Conservation (phyloP, 495 filamentous ascomycete species). For the Penicillium canariense region DNA sequence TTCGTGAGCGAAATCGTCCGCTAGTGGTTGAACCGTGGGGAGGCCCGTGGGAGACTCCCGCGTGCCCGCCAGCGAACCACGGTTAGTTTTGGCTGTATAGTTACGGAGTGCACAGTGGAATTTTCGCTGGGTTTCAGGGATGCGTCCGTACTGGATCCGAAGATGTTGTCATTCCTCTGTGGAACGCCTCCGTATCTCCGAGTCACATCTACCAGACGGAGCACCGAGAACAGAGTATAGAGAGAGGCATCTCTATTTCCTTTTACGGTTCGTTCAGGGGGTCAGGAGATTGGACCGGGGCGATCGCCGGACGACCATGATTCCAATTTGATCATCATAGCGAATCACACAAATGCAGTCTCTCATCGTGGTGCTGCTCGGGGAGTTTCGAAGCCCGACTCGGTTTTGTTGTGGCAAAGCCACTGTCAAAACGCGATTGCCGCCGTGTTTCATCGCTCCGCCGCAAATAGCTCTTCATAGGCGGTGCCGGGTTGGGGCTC, state of each 20-base stretch:
- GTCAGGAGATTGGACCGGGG: background rate
- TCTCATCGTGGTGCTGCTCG: background rate
- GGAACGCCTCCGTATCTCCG: no score
- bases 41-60: no score
- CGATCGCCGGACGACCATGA: constrained; percentile 5
- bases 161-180: no score
- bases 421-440: constrained; percentile 6
- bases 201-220: no score
- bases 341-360: background rate
- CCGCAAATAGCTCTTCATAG: background rate
- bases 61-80: constrained; percentile 3
- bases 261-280: no score
- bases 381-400: background rate
- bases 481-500: background rate
- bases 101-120: no score
- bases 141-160: no score
- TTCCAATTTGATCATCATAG: background rate
- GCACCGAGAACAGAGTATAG: no score
- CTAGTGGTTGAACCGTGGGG: background rate
- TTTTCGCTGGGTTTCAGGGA: no score
- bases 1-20: no score
- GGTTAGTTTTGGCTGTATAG: background rate
- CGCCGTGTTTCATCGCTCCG: constrained; percentile 10
- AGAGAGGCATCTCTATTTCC: no score
- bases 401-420: background rate